Base-by-base conservation (phyloP, 2,329 filamentous ascomycete genomes). In the Raffaelea arxii region DNA sequence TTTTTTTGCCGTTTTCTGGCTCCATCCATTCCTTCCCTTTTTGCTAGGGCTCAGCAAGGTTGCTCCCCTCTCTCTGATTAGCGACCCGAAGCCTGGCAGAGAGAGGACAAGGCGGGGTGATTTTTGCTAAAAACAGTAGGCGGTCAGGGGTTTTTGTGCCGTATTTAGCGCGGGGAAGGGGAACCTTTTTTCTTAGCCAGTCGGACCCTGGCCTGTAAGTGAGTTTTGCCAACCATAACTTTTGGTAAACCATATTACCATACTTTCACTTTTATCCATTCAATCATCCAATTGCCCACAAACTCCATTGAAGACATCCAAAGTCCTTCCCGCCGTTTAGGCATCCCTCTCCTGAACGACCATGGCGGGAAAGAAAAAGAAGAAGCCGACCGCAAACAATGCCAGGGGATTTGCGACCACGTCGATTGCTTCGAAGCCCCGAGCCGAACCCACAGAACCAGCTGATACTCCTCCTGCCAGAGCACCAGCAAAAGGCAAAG, bases 401-500 rank as follows among this genome's bases (percentile, higher is more conserved):
- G 88, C 89, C 35, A 77, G 92, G 63, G 92, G 90, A 18, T 94
- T 96, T 67, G 88, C 91, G 53, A 98, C 92, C 5, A 94, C 87
- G 12, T 97, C 91, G 2, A 77, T 94, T 49, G 87, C 89, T 38
- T 94, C 88, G 22, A 94, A 90, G 56, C 74, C 80, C 9, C 76
- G 86, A 61, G 71, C 77, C 40, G 88, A 91, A 50, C 61, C 58
- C 36, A 54, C 61, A 43, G 69, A 72, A 51, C 51, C 59, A 44
- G 43, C 54, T 35, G 59, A 62, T 22, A 42, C 49, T n/a, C 12
- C 40, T 16, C n/a, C 41, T 22, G n/a, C 36, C 7, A 40, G 32
- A 22, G 12, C 46, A 23, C 30, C 49, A 19, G 24, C 16, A 10
- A 50, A 48, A 19, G 44, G 40, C 21, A 54, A 54, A 43, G 52